These are phyloP conservation scores for Pleoardoris graminearum DNA, from an alignment of 2,329 filamentous ascomycete species.

Conservation along the genomic window DNA sequence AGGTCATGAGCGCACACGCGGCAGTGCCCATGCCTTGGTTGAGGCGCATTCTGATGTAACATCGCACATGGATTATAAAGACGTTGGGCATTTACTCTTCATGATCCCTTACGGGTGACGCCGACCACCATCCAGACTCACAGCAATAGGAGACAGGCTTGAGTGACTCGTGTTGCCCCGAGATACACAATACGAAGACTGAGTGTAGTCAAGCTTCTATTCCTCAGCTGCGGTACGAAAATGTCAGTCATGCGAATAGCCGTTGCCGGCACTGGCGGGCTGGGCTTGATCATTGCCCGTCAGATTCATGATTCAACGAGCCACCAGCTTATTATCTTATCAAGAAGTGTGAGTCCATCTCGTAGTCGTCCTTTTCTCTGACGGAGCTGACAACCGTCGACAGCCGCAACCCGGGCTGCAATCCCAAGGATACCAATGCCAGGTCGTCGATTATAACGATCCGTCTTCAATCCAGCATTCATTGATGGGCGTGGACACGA, in stretches of 20 bases:
- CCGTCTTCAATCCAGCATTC: slow-evolving; percentile 63
- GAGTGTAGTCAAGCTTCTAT: neutral
- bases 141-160: too few species aligned
- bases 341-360: slow-evolving; percentile 58
- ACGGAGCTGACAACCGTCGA: slow-evolving; percentile 13
- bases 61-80: slow-evolving; percentile 19
- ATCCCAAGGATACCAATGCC: slow-evolving; percentile 65
- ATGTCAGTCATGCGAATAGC: slow-evolving; percentile 61
- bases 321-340: slow-evolving; percentile 72
- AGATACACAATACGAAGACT: too few species aligned
- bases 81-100: neutral
- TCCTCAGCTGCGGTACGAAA: neutral
- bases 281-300: slow-evolving; percentile 61
- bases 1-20: neutral
- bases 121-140: too few species aligned
- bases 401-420: slow-evolving; percentile 61
- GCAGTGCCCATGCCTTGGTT: neutral
- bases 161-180: too few species aligned
- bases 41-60: slow-evolving; percentile 15
- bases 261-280: slow-evolving; percentile 63
- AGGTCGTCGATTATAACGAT: slow-evolving; percentile 68
- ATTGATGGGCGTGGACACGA: slow-evolving; percentile 71
- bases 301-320: slow-evolving; percentile 64
- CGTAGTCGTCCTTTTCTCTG: neutral
- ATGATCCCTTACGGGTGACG: neutral